Percentiles rank a stretch among this genome's conserved stretches.
phyloP scores from a whole-genome alignment of 2,329 filamentous ascomycete genomes.

The Monosporascus sp. region DNA sequence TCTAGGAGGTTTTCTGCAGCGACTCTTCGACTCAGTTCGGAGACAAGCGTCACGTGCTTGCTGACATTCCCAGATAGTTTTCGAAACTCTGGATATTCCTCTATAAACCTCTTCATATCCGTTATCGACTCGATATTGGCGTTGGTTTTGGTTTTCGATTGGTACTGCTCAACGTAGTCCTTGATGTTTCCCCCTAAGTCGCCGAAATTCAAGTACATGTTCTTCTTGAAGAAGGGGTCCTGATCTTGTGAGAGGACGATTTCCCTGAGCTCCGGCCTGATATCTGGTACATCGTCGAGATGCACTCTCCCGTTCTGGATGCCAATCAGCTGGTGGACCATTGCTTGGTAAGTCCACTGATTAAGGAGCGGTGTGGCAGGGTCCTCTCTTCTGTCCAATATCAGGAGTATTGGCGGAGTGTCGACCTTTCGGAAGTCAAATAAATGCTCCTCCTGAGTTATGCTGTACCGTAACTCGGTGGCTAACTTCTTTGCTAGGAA shows the following conservation, averaged over 20 bases:
- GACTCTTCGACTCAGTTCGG: conserved; percentile 84
- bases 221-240: conserved; percentile 97
- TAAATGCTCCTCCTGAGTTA: conserved; percentile 91
- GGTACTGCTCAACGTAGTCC: conserved; percentile 97
- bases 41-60: conserved; percentile 94
- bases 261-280: conserved; percentile 82
- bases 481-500: conserved; percentile 86
- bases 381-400: conserved; percentile 88
- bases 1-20: conserved; percentile 84
- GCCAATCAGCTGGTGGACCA: conserved; percentile 94
- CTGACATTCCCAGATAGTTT: conserved; percentile 97
- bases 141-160: conserved; percentile 93
- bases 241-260: conserved; percentile 95
- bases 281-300: conserved; percentile 74
- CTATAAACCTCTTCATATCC: conserved; percentile 99
- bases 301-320: conserved; percentile 95
- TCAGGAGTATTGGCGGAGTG: conserved; percentile 85
- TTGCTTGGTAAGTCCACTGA: conserved; percentile 99
- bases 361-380: conserved; percentile 90
- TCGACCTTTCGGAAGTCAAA: conserved; percentile 96
- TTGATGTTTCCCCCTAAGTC: conserved; percentile 95
- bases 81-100: conserved; percentile 96
- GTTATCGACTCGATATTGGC: conserved; percentile 94
- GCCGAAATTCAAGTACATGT: conserved; percentile 98
- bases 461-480: conserved; percentile 84